These are phyloP conservation scores for Phytophthora hybrid DNA, from an alignment of 352 stramenopile species.

Conservation along the genomic window DNA sequence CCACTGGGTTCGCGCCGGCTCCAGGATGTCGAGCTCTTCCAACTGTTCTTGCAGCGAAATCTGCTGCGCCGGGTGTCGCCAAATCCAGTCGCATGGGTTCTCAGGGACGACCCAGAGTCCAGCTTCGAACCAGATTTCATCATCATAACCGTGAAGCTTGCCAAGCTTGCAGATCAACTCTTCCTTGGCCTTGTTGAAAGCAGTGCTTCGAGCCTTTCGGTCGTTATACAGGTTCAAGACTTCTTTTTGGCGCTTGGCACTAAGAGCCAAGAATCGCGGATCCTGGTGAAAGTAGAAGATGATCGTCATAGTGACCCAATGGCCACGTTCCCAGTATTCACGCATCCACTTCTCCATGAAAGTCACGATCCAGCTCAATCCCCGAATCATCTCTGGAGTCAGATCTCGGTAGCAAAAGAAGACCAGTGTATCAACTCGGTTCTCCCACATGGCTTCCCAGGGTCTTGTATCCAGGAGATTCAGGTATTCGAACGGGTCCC, in stretches of 20 bases:
- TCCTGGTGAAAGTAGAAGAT: neutral
- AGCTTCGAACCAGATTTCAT: neutral
- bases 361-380: neutral
- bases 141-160: neutral
- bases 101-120: neutral
- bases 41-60: no score
- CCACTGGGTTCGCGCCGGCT: neutral
- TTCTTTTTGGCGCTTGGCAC: neutral
- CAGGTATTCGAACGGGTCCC: neutral
- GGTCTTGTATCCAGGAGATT: neutral
- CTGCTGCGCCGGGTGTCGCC: no score
- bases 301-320: neutral
- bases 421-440: neutral
- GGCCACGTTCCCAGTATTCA: neutral
- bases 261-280: neutral
- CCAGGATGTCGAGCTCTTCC: neutral
- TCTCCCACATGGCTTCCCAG: neutral
- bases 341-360: slow-evolving; percentile 2
- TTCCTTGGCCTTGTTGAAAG: neutral
- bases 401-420: neutral
- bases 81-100: neutral
- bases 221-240: neutral
- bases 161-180: neutral
- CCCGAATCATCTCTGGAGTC: no score
- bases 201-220: neutral